Evolutionary conservation across 495 filamentous ascomycete species (phyloP), one percentile per base, ranked within the genome.

Genomic region (Tetracladium setigerum): DNA sequence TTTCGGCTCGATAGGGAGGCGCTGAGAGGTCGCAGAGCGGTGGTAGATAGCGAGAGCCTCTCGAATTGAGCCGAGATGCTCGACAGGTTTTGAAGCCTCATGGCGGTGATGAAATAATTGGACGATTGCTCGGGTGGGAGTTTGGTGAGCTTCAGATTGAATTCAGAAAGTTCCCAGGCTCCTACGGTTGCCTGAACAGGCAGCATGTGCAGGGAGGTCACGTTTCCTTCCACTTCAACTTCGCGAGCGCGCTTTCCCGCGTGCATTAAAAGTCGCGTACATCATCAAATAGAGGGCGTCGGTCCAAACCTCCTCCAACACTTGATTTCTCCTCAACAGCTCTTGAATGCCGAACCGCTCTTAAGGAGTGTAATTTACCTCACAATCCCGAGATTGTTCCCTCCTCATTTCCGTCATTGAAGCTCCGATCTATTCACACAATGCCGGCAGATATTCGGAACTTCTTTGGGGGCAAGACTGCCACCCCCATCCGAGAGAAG

Each of bases 171-270:
- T 17, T 5, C 36, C 31, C n/a, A 42, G 37, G 9, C 42, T n/a
- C n/a, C n/a, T n/a, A n/a, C n/a, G n/a, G n/a, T n/a, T n/a, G n/a
- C n/a, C n/a, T n/a, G n/a, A n/a, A n/a, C n/a, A n/a, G n/a, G n/a
- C n/a, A n/a, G n/a, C n/a, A n/a, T n/a, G n/a, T n/a, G n/a, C n/a
- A n/a, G n/a, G n/a, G n/a, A n/a, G n/a, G n/a, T n/a, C n/a, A n/a
- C n/a, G n/a, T n/a, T n/a, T n/a, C n/a, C n/a, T n/a, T n/a, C n/a
- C 89, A 8, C 84, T 90, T 37, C 85, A 90, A 44, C 95, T 88
- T 69, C 90, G 88, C 4, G 68, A 86, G 62, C 62, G 68, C 47
- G 76, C 73, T 10, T 73, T 71, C 30, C 73, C 81, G 19, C 43
- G 68, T 67, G n/a, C 72, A 74, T n/a, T n/a, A 55, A 95, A 95